phyloP scores from a whole-genome alignment of 2,329 filamentous ascomycete species.

The Cercospora sesami region DNA sequence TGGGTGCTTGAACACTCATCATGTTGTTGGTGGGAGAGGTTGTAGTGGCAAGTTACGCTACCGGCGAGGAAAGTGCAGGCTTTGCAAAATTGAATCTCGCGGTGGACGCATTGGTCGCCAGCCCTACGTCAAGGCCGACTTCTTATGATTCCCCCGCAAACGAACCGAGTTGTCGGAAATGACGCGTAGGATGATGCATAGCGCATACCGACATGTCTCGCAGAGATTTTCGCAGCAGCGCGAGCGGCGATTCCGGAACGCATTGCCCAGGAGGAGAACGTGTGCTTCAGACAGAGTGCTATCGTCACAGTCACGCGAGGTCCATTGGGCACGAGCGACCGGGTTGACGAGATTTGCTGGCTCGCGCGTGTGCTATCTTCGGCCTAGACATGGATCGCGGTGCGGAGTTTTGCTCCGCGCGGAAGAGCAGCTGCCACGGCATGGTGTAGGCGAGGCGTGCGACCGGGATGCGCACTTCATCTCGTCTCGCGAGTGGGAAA shows the following conservation, averaged over 20 bases:
- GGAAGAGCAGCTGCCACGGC: neutral
- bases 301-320: neutral
- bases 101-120: neutral
- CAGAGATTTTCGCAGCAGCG: conserved; percentile 6
- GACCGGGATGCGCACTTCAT: neutral
- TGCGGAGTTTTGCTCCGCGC: conserved; percentile 1
- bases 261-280: neutral
- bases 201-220: conserved; percentile 4
- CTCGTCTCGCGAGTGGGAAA: neutral
- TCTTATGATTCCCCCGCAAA: neutral
- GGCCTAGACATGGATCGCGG: neutral
- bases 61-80: neutral
- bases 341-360: neutral
- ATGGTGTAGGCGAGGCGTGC: neutral
- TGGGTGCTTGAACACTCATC: neutral
- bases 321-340: neutral
- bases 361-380: neutral
- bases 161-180: neutral
- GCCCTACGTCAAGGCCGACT: neutral
- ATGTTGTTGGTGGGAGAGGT: neutral
- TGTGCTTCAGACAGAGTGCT: neutral
- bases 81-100: neutral
- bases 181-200: neutral
- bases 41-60: neutral
- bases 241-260: neutral